Evolutionary conservation across 441 rosid genomes (phyloP).

Genomic region (Aleurites moluccanus): DNA sequence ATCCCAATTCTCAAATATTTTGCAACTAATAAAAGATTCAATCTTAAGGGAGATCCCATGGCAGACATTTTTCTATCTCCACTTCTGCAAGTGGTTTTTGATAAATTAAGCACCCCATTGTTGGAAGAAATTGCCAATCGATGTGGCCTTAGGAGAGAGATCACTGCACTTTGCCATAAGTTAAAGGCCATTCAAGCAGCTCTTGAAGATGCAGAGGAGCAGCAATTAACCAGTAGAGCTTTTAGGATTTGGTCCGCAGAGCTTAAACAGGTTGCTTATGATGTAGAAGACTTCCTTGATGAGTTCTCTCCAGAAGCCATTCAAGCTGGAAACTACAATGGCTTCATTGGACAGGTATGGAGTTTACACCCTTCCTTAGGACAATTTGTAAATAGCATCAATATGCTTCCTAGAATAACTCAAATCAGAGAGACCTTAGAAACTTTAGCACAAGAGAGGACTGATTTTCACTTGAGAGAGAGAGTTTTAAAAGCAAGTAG

Average conservation of each 20-base stretch:
- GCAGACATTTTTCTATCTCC: conserved; percentile 31
- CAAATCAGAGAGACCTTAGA: neutral
- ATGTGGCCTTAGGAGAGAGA: conserved; percentile 14
- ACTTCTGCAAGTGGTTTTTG: conserved; percentile 30
- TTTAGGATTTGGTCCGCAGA: conserved; percentile 25
- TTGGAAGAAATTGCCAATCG: conserved; percentile 18
- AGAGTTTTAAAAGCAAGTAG: neutral
- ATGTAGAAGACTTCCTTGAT: conserved; percentile 27
- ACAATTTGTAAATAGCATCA: neutral
- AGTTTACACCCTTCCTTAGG: neutral
- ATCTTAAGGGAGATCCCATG: conserved; percentile 11
- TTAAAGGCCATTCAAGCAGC: conserved; percentile 19
- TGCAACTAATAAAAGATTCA: neutral
- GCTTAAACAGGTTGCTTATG: conserved; percentile 30
- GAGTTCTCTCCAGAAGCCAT: conserved; percentile 11
- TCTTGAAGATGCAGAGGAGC: conserved; percentile 35
- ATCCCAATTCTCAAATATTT: too few species aligned
- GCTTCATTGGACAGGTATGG: neutral
- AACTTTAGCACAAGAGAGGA: neutral
- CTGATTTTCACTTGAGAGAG: conserved; percentile 12
- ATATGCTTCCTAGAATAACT: conserved; percentile 2
- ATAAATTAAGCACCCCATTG: conserved; percentile 23
- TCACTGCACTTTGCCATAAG: conserved; percentile 15
- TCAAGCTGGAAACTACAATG: neutral
- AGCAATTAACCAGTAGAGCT: conserved; percentile 18